Conservation (phyloP, 2,329 filamentous ascomycete genomes). For the Aureobasidium musti region DNA sequence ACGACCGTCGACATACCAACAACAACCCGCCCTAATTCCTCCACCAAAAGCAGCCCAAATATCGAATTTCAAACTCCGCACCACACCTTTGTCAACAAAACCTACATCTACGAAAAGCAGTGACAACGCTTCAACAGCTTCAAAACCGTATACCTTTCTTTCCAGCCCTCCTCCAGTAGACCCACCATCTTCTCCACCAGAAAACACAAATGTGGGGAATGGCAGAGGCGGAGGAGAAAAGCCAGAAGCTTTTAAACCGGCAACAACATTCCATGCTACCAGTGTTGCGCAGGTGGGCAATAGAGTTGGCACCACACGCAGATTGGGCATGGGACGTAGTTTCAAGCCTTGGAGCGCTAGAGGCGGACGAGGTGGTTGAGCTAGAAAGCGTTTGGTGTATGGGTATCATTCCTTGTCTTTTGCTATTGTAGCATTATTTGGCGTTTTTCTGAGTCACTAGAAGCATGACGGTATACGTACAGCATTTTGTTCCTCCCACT, state of each 20-base stretch:
- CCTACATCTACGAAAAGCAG: slow-evolving; percentile 30
- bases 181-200: slow-evolving; percentile 31
- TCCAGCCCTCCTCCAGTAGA: slow-evolving; percentile 47
- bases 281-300: slow-evolving; percentile 42
- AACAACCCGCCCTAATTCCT: slow-evolving; percentile 17
- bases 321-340: slow-evolving; percentile 52
- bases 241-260: slow-evolving; percentile 40
- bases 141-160: slow-evolving; percentile 52
- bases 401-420: too few relatives aligned
- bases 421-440: too few relatives aligned
- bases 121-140: slow-evolving; percentile 33
- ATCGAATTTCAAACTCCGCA: slow-evolving; percentile 36
- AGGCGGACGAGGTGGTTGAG: slow-evolving; percentile 26
- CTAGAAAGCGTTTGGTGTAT: too few relatives aligned
- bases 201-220: slow-evolving; percentile 29
- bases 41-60: slow-evolving; percentile 9
- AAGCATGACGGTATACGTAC: too few relatives aligned
- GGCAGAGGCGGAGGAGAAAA: background rate
- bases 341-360: slow-evolving; percentile 54
- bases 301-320: slow-evolving; percentile 41
- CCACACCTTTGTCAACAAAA: slow-evolving; percentile 41
- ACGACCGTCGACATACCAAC: slow-evolving; percentile 22
- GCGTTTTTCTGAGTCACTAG: too few relatives aligned
- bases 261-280: slow-evolving; percentile 49
- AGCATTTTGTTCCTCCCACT: too few relatives aligned